Percentiles rank a stretch among this genome's conserved stretches.
Conservation (phyloP, 768 basidiomycete species). For the Leccinum subgranulosum region DNA sequence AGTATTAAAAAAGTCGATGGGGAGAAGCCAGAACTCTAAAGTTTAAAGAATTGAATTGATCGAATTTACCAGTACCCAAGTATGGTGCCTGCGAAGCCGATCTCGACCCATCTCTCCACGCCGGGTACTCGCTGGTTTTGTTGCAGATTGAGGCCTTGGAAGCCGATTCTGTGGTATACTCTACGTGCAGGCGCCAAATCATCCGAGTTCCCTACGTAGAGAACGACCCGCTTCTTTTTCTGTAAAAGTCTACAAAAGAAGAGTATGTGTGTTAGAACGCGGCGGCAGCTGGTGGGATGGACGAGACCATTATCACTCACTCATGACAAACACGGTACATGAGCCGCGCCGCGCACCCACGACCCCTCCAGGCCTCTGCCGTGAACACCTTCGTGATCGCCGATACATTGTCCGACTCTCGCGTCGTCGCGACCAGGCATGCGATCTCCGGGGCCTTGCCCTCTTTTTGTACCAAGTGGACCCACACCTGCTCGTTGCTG, state of each 20-base stretch:
- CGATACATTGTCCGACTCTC: conserved; percentile 52
- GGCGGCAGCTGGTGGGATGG: no score
- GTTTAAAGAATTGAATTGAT: no score
- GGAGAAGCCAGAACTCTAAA: not conserved
- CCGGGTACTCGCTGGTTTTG: conserved; percentile 5
- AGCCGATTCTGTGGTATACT: conserved; percentile 20
- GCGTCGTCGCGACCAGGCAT: conserved; percentile 66
- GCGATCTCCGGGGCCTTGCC: conserved; percentile 43
- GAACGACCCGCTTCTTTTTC: conserved; percentile 37
- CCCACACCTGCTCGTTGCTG: conserved; percentile 50
- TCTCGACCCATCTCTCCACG: conserved; percentile 20
- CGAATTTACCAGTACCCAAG: conserved; percentile 17
- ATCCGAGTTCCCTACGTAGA: conserved; percentile 54
- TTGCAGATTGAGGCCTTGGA: conserved; percentile 14
- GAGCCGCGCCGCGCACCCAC: conserved; percentile 60
- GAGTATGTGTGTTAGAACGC: no score
- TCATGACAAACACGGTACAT: conserved; percentile 54
- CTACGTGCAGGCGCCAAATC: conserved; percentile 18
- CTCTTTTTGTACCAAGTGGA: conserved; percentile 41
- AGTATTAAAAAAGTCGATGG: no score
- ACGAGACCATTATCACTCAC: conserved; percentile 33
- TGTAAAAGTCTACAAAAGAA: conserved; percentile 28
- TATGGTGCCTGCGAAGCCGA: conserved; percentile 12
- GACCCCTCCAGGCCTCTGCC: conserved; percentile 45
- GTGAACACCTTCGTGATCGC: conserved; percentile 77